These are phyloP conservation scores for Akanthomyces muscarius DNA, from an alignment of 2,329 filamentous ascomycete genomes.

Conservation along the genomic window DNA sequence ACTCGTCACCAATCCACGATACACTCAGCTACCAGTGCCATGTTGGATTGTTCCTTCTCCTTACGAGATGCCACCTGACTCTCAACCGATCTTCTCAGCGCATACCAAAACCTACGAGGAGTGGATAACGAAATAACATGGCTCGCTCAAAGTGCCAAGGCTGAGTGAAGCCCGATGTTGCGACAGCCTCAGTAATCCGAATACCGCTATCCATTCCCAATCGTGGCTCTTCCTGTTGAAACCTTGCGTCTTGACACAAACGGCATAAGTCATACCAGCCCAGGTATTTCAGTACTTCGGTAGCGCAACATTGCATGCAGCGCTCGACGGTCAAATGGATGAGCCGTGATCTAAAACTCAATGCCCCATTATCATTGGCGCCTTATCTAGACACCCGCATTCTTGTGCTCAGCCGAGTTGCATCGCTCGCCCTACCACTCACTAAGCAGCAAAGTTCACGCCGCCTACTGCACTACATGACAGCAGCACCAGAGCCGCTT, in stretches of 20 bases:
- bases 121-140: background rate
- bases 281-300: background rate
- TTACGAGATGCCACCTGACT: background rate
- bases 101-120: background rate
- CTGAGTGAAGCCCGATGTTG: background rate
- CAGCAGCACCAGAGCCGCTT: slow-evolving; percentile 2
- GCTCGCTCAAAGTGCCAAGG: background rate
- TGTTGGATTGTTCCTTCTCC: background rate
- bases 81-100: background rate
- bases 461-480: background rate
- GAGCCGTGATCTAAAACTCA: background rate
- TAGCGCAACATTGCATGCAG: background rate
- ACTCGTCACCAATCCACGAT: slow-evolving; percentile 7
- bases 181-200: background rate
- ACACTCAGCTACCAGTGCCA: background rate
- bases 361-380: background rate
- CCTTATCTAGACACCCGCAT: slow-evolving; percentile 11
- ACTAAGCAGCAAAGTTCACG: slow-evolving; percentile 3
- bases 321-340: background rate
- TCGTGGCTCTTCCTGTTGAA: background rate
- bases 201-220: background rate
- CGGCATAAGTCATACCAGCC: background rate
- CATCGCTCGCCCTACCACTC: background rate
- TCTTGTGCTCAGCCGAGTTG: slow-evolving; percentile 7
- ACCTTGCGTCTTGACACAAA: background rate